A percentile compares a stretch with the other conserved stretches of the same genome.
Evolutionary conservation across 441 rosid genomes (phyloP).

Genomic region (Populus hybrid): DNA sequence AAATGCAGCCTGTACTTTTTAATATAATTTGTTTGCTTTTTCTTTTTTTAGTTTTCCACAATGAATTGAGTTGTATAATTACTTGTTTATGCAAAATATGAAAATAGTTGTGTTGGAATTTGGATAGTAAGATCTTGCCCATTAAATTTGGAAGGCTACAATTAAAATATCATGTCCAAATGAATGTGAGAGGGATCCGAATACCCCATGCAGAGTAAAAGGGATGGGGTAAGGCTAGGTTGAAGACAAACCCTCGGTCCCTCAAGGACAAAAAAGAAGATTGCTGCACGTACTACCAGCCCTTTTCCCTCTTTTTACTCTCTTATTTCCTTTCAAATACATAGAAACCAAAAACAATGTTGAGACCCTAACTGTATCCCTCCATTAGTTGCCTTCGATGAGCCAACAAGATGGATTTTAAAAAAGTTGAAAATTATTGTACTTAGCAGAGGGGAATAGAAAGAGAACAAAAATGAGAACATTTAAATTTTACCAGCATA

Average conservation of each 20-base stretch:
- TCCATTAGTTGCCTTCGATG: not conserved
- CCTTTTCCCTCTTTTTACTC: not conserved
- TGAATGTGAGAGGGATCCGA: not conserved
- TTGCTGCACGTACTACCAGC: not conserved
- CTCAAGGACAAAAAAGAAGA: not conserved
- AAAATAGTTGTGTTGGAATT: not conserved
- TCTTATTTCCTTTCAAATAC: not conserved
- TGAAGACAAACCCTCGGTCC: not conserved
- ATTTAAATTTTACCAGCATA: constrained; percentile 67
- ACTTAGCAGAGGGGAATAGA: not conserved
- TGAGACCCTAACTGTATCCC: not conserved
- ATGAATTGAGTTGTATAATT: not conserved
- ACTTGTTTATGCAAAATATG: not conserved
- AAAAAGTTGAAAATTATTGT: not conserved
- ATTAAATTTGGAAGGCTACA: not conserved
- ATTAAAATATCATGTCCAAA: not conserved
- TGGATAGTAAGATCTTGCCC: not conserved
- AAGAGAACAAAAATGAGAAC: not conserved
- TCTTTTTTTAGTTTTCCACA: no score
- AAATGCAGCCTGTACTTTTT: not conserved
- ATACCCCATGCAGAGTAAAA: not conserved
- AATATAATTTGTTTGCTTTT: no score
- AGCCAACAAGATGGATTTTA: not conserved
- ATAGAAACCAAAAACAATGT: not conserved
- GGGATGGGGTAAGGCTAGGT: not conserved